Conservation (phyloP, 495 filamentous ascomycete genomes). For the Penicillium coffeae region DNA sequence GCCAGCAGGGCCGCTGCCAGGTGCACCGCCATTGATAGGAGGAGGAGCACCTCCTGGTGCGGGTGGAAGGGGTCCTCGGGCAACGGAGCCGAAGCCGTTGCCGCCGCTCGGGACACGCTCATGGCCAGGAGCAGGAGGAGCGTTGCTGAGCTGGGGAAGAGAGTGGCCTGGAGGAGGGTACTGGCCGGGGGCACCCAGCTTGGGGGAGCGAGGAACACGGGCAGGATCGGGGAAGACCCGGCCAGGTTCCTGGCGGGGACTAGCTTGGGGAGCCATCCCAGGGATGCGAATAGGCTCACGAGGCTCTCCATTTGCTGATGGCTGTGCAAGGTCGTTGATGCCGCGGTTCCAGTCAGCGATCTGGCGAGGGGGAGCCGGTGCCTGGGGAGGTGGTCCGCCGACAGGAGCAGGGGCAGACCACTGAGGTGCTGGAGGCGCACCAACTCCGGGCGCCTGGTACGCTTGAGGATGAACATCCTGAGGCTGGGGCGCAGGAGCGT, state of each 20-base stretch:
- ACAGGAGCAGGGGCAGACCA: conserved; percentile 72
- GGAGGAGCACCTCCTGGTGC: conserved; percentile 44
- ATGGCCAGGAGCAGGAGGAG: conserved; percentile 46
- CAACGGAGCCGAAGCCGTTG: conserved; percentile 27
- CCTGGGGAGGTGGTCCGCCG: conserved; percentile 53
- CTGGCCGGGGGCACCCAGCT: conserved; percentile 53
- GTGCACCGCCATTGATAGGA: conserved; percentile 37
- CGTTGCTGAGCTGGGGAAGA: conserved; percentile 59
- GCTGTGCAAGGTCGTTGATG: conserved; percentile 67
- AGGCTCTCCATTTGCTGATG: conserved; percentile 70
- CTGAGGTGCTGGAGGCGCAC: conserved; percentile 74
- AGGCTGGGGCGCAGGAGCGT: conserved; percentile 67
- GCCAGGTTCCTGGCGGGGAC: conserved; percentile 65
- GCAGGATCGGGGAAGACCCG: conserved; percentile 71
- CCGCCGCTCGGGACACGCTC: conserved; percentile 57
- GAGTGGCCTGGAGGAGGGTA: conserved; percentile 61
- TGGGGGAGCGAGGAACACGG: conserved; percentile 64
- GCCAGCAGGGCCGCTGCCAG: conserved; percentile 36
- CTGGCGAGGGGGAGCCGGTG: conserved; percentile 57
- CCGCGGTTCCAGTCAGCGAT: conserved; percentile 70
- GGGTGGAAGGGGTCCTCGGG: conserved; percentile 33
- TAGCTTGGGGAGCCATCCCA: conserved; percentile 61
- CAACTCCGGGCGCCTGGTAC: conserved; percentile 69
- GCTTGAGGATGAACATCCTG: conserved; percentile 86
- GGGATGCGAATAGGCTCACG: conserved; percentile 65